Base-by-base conservation (phyloP, 1,284 basidiomycete species). In the Leccinum fallax region DNA sequence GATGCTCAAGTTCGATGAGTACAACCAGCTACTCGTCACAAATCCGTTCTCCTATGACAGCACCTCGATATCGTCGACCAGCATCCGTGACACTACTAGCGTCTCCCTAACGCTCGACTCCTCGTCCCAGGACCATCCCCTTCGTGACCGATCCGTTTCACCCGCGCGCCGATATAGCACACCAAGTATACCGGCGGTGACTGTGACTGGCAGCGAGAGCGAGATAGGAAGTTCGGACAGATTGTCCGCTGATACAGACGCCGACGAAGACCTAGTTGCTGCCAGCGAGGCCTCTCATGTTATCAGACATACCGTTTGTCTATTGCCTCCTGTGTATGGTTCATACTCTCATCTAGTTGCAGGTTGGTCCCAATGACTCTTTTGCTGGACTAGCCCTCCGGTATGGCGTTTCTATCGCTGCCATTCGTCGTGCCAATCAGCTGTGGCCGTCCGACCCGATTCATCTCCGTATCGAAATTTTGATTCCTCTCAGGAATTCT, bases 391-490 rank as follows among this genome's bases (percentile, higher is more conserved):
- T 97, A 21, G 88, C 95, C 0, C 80, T 97, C 53, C 90, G 89
- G 67, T 97, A 97, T 73, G 93, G 93, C 4, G 89, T 95, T 59
- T 84, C 88, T 9, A 80, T 96, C 55, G 83, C 92, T 13, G 88
- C 90, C n/a, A 81, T 98, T 13, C 88, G 94, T 53, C 84, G 87
- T 66, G 88, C 87, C 48, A 98, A 98, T 76, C 93, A 95, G 65
- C 80, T 98, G 5, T 97, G 95, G 95, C 77, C 92, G 1, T 90
- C 91, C 15, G 95, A 97, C 73, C 84, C 93, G 0, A 90, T 98
- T 55, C 93, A 96, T 75, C 82, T 95, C 38, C 89, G 94, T 46
- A 88, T 88, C 49, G 81, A 87, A 8, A 84, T 98, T 51, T 89
- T 92, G 70, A 90, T 97, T 61, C 94, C 95, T 2, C 64, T 59